Base-by-base conservation (phyloP, 495 filamentous ascomycete species). In the Aspergillus sclerotioniger region DNA sequence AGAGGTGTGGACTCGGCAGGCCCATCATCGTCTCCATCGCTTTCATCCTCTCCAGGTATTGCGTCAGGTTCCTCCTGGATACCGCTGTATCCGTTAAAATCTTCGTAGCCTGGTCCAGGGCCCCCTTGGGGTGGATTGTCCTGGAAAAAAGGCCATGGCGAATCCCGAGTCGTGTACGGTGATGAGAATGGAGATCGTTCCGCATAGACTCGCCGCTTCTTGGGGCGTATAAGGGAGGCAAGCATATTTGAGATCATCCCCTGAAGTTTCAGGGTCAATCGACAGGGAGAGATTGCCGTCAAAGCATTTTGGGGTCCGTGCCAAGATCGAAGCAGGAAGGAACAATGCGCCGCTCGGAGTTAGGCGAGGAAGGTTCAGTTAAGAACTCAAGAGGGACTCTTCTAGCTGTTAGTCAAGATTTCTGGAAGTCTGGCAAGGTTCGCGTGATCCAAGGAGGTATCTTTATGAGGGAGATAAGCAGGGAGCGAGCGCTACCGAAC, bases 1-100 rank as follows among this genome's bases (percentile, higher is more conserved):
- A 94, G 77, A 51, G 84, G 84, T 56, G 77, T 76, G 28, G 73
- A 82, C 63, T 80, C 84, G 55, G 77, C 75, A 21, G 73, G 73
- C 54, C 78, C 84, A 48, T 86, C 87, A 43, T 88, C 84, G 17
- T 80, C 81, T 33, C 77, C 68, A 7, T 72, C 71, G n/a, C 74
- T 74, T 19, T 79, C 78, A 8, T 80, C 75, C 13, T 82, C 73
- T 13, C 73, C 71, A 15, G 25, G 21, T n/a, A 6, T 13, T 32
- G 15, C 13, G 21, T 80, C 74, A 15, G 78, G 77, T 25, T 71
- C 66, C 6, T 78, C 69, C 21, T 71, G 67, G 41, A 58, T 63
- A 13, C 70, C 66, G 19, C 71, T 65, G 17, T 76, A 66, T 61
- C 13, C 37, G 29, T 72, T 70, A 15, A 71, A 64, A 19, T 72